These are phyloP conservation scores for Tausonia pullulans DNA, from an alignment of 1,284 basidiomycete species.

Conservation along the genomic window DNA sequence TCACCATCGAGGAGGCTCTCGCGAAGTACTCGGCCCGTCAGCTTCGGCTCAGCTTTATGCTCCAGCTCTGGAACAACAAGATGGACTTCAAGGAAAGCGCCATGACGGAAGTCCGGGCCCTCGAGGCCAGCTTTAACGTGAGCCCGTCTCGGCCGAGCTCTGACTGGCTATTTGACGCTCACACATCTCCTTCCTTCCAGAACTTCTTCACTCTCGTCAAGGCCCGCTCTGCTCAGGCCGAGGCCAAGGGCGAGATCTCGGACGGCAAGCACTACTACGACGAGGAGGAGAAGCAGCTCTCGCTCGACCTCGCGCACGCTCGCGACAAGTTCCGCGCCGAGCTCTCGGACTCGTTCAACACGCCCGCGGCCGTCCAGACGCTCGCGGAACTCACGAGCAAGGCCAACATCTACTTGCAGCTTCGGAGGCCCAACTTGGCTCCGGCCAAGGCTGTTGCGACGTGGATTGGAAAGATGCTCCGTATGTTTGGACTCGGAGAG, in stretches of 20 bases:
- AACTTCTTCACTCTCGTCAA: constrained; percentile 89
- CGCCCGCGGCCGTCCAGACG: constrained; percentile 65
- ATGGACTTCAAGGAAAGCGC: constrained; percentile 89
- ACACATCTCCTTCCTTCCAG: constrained; percentile 37
- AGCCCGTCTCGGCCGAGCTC: constrained; percentile 25
- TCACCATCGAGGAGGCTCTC: constrained; percentile 95
- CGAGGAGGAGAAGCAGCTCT: constrained; percentile 52
- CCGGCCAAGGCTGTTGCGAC: constrained; percentile 62
- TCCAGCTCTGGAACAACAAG: constrained; percentile 82
- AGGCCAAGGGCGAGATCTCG: constrained; percentile 25
- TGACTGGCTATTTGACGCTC: background rate
- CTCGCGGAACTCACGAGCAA: constrained; percentile 76
- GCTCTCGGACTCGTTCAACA: constrained; percentile 96
- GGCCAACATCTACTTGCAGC: constrained; percentile 74
- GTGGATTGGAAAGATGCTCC: constrained; percentile 83
- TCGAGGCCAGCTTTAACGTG: constrained; percentile 81
- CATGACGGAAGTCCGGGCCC: constrained; percentile 71
- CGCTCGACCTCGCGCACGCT: constrained; percentile 52
- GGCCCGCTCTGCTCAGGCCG: constrained; percentile 49
- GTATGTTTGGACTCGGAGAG: constrained; percentile 90
- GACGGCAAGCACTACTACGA: constrained; percentile 42
- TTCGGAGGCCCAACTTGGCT: constrained; percentile 46
- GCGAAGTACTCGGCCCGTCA: constrained; percentile 76
- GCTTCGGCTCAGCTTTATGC: constrained; percentile 85
- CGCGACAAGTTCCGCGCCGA: constrained; percentile 76